phyloP scores from a whole-genome alignment of 2,329 filamentous ascomycete species.

The Aspergillus chevalieri region DNA sequence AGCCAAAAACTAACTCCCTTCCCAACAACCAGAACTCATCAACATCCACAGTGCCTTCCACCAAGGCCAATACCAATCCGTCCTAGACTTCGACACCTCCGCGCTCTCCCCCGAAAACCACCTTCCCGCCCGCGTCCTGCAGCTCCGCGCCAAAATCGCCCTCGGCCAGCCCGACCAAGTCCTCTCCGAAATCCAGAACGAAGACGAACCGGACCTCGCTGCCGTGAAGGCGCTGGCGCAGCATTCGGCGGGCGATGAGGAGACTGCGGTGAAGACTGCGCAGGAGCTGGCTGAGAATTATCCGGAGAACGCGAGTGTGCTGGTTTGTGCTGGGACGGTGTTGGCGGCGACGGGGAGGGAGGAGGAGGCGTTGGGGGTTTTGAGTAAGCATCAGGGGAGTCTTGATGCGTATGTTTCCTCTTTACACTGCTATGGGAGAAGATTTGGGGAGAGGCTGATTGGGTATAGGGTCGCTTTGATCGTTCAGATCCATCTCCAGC shows the following conservation, averaged over 20 bases:
- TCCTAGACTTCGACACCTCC: slow-evolving; percentile 77
- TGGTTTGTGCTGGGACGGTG: slow-evolving; percentile 75
- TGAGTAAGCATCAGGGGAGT: slow-evolving; percentile 79
- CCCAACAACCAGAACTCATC: slow-evolving; percentile 50
- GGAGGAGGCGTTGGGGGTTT: slow-evolving; percentile 75
- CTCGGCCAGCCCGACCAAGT: slow-evolving; percentile 72
- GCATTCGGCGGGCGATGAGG: slow-evolving; percentile 53
- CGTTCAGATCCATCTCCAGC: slow-evolving; percentile 83
- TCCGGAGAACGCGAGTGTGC: slow-evolving; percentile 70
- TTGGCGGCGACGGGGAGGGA: slow-evolving; percentile 71
- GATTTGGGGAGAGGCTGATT: slow-evolving; percentile 7
- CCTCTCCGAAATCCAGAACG: slow-evolving; percentile 51
- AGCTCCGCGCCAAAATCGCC: slow-evolving; percentile 76
- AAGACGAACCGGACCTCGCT: slow-evolving; percentile 65
- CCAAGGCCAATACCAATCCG: slow-evolving; percentile 77
- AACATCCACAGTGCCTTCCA: slow-evolving; percentile 63
- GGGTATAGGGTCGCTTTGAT: slow-evolving; percentile 66
- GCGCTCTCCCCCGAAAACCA: slow-evolving; percentile 72
- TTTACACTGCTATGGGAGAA: not conserved
- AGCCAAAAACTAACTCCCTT: slow-evolving; percentile 1
- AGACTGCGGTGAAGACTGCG: slow-evolving; percentile 57
- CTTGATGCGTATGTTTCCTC: slow-evolving; percentile 58
- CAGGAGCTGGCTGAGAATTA: slow-evolving; percentile 63
- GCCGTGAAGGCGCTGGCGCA: slow-evolving; percentile 73
- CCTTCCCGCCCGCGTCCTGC: slow-evolving; percentile 68